Conservation (phyloP, 2,329 filamentous ascomycete genomes). For the Fusarium piperis region DNA sequence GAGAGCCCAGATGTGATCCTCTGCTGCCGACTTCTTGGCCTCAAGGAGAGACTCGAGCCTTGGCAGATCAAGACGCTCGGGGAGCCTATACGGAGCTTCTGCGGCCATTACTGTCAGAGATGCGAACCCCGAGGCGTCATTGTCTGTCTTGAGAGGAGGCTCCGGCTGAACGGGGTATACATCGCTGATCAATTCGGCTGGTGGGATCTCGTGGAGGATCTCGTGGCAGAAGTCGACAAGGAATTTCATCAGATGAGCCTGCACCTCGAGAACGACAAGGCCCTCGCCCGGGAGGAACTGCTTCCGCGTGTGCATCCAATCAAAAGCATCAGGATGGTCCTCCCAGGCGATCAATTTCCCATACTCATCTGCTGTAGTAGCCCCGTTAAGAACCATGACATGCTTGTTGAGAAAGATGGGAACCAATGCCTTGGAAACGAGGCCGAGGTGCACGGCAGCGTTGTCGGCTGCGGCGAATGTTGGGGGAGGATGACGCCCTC, state of each 20-base stretch:
- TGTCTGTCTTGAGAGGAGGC: slow-evolving; percentile 45
- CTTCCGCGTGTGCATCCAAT: slow-evolving; percentile 47
- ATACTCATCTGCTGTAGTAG: slow-evolving; percentile 43
- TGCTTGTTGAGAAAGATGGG: slow-evolving; percentile 45
- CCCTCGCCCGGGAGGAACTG: slow-evolving; percentile 58
- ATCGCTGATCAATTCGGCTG: slow-evolving; percentile 40
- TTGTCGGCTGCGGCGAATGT: slow-evolving; percentile 59
- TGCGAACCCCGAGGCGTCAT: slow-evolving; percentile 45
- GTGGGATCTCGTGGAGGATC: slow-evolving; percentile 61
- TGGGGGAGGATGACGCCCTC: slow-evolving; percentile 57
- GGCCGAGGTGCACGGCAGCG: slow-evolving; percentile 45
- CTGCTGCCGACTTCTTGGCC: slow-evolving; percentile 52
- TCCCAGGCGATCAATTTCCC: slow-evolving; percentile 49
- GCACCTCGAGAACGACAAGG: slow-evolving; percentile 60
- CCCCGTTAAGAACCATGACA: slow-evolving; percentile 49
- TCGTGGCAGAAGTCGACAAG: slow-evolving; percentile 57
- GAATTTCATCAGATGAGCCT: slow-evolving; percentile 58
- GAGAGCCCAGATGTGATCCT: slow-evolving; percentile 65
- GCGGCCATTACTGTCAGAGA: slow-evolving; percentile 53
- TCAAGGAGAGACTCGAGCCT: slow-evolving; percentile 56
- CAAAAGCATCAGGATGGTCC: slow-evolving; percentile 48
- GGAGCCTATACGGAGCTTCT: slow-evolving; percentile 64
- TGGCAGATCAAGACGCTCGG: slow-evolving; percentile 56
- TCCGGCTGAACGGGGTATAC: slow-evolving; percentile 49
- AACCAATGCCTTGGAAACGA: slow-evolving; percentile 34